Evolutionary conservation across 2,329 filamentous ascomycete species (phyloP).

Genomic region (Pseudopithomyces maydicus): DNA sequence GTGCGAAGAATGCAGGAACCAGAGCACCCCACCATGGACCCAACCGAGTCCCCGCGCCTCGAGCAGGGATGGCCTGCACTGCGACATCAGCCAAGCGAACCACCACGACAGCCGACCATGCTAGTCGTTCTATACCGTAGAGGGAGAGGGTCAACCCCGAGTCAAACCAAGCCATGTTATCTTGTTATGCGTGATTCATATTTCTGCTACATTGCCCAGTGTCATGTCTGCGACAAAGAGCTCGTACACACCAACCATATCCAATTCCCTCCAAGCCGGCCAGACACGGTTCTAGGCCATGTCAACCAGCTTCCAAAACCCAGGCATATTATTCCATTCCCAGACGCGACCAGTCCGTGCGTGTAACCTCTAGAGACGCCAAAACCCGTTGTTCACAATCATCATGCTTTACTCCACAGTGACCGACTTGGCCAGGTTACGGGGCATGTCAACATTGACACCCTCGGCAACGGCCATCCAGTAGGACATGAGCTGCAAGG

Average conservation of each 20-base stretch:
- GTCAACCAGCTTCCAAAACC: slow-evolving; percentile 6
- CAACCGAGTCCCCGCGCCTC: slow-evolving; percentile 4
- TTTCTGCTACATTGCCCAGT: slow-evolving; percentile 19
- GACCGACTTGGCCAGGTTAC: slow-evolving; percentile 98
- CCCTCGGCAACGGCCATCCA: slow-evolving; percentile 97
- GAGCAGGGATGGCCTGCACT: slow-evolving; percentile 17
- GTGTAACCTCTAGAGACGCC: slow-evolving; percentile 30
- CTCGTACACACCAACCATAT: slow-evolving; percentile 17
- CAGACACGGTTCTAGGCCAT: background rate
- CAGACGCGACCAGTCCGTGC: slow-evolving; percentile 28
- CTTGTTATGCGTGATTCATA: slow-evolving; percentile 20
- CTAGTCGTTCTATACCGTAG: background rate
- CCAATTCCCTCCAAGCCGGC: background rate
- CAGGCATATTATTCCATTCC: slow-evolving; percentile 23
- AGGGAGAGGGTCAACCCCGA: slow-evolving; percentile 3
- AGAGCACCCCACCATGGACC: slow-evolving; percentile 2
- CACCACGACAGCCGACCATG: background rate
- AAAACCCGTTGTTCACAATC: slow-evolving; percentile 18
- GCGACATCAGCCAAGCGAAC: slow-evolving; percentile 18
- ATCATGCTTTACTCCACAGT: slow-evolving; percentile 81
- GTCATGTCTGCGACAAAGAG: slow-evolving; percentile 14
- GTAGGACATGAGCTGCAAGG: slow-evolving; percentile 97
- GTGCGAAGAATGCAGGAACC: slow-evolving; percentile 35
- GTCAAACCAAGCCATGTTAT: background rate
- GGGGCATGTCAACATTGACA: slow-evolving; percentile 96